Base-by-base conservation (phyloP, 2,329 filamentous ascomycete species). In the Aspergillus phoenicis region DNA sequence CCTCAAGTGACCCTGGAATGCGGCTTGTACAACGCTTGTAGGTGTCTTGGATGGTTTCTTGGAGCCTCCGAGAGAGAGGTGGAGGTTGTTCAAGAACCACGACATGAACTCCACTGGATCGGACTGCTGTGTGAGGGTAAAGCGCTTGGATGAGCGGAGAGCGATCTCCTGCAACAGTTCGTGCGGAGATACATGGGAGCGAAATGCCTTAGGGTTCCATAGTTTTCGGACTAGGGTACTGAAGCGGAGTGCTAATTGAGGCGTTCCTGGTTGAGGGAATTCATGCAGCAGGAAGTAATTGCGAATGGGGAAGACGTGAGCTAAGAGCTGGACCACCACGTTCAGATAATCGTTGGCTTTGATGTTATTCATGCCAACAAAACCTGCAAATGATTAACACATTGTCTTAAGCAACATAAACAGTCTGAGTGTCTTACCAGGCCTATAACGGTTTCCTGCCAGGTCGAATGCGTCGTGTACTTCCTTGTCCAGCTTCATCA, bases 291-390 rank as follows among this genome's bases (percentile, higher is more conserved):
- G 87, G 73, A 98, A 88, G 79, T 88, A 98, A 75, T 98, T 97
- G 36, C 95, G 88, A 67, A 99, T 82, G 4, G 95, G 94, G 20
- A 88, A 82, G 26, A 98, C 92, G 77, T 99, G 95, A 2, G 94
- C 89, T 39, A 99, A 84, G 6, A 93, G 89, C 77, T 99, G 95
- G 52, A 96, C 89, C 3, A 97, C 86, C 26, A 97, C 94, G 74
- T 99, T 99, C 73, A 98, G 85, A 80, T 99, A 99, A 81, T 99
- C 95, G 79, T 99, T 99, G 61, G 95, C 92, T 78, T 99, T 99
- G 83, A 99, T 97, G 79, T 99, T 99, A 84, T 99, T 99, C 91
- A 99, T 96, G 67, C 95, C 95, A 63, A 99, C 92, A 74, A 93
- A 99, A 5, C 95, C 80, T 80, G 57, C n/a, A 13, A 26, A 56